These are phyloP conservation scores for Vishniacozyma victoriae DNA, from an alignment of 768 basidiomycete species.

Conservation along the genomic window DNA sequence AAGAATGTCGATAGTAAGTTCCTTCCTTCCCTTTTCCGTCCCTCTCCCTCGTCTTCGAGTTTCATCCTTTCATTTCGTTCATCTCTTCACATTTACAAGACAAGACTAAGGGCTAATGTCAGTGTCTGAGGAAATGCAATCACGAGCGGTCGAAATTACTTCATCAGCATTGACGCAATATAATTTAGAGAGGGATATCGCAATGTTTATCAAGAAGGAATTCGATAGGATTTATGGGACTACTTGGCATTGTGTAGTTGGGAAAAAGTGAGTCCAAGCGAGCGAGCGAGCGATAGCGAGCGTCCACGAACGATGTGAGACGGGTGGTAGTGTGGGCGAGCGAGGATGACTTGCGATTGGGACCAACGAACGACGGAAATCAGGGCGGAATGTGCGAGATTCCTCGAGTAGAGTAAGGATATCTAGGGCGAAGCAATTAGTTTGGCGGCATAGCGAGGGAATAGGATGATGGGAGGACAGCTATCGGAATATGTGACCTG, in stretches of 20 bases:
- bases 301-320: not conserved
- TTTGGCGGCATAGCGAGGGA: too few species aligned
- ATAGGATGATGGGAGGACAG: too few species aligned
- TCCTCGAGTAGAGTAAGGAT: too few species aligned
- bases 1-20: constrained; percentile 80
- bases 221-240: constrained; percentile 86
- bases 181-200: constrained; percentile 96
- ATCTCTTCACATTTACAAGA: not conserved
- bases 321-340: too few species aligned
- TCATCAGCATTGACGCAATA: constrained; percentile 79
- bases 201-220: constrained; percentile 96
- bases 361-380: too few species aligned
- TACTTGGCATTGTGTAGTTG: constrained; percentile 98
- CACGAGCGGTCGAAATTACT: constrained; percentile 84
- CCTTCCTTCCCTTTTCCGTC: not conserved
- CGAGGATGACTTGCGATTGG: too few species aligned
- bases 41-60: not conserved
- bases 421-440: too few species aligned
- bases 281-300: not conserved
- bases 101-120: not conserved
- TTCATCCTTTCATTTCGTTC: not conserved
- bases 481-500: too few species aligned
- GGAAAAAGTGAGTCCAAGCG: constrained; percentile 61
- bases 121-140: constrained; percentile 91
- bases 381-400: too few species aligned